Evolutionary conservation across 306 rosid genomes (phyloP), one percentile per base, ranked within the genome.

Genomic region (Cyamopsis tetragonoloba): DNA sequence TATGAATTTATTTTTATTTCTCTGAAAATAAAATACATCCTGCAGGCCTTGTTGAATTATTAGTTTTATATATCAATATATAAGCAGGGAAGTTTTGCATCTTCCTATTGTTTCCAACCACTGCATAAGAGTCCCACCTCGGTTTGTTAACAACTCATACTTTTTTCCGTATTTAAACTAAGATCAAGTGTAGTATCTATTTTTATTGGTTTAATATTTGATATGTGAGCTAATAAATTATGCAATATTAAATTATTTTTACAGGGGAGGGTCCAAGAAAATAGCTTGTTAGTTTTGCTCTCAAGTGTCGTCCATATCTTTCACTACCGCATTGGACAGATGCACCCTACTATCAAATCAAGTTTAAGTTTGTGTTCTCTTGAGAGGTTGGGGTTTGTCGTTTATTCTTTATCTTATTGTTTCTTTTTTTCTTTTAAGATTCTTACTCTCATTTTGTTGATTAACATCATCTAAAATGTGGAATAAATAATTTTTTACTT

Each of bases 111-210:
- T 31, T 2, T 31, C 6, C 41, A 30, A 27, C 4, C 18, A 1
- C 5, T 34, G 46, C 46, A 32, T 58, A 34, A 37, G 1, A 55
- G 67, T 61, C 51, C 68, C 68, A 62, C 53, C 12, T 62, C 14
- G 14, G 7, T 0, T 3, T n/a, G 8, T 4, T 0, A 24, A 5
- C 0, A 0, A 43, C 0, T 2, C 56, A 62, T 63, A 43, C 56
- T 28, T 27, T 43, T 63, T 28, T 63, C 42, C 27, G 54, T 27
- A 17, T 63, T 62, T 62, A 39, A 55, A 55, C 55, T 63, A 63
- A 63, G 69, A 63, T 62, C 41, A 41, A 23, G 28, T 22, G 56
- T 22, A 22, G 53, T 46, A 14, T 43, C n/a, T n/a, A 8, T 47
- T 47, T 1, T 12, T 26, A 48, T 48, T 14, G 22, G 56, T 48